Evolutionary conservation across 1,284 basidiomycete species (phyloP).

Genomic region (Rhizoctonia solani): DNA sequence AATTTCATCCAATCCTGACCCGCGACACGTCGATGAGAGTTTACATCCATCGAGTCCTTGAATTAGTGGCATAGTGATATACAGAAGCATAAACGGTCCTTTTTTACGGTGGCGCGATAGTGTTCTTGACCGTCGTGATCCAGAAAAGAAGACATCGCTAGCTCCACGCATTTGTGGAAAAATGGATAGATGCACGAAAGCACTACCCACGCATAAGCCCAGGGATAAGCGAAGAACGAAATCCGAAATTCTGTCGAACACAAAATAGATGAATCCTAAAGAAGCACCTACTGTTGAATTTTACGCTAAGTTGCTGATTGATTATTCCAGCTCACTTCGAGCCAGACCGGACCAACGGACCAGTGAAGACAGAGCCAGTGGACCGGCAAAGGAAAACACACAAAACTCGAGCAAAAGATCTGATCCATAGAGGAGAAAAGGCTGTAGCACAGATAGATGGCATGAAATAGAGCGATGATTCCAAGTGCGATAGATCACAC

Average conservation of each 20-base stretch:
- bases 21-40: conserved; percentile 6
- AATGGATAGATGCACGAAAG: neutral
- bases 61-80: neutral
- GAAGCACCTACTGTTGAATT: neutral
- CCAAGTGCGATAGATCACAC: neutral
- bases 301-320: neutral
- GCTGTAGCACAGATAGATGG: neutral
- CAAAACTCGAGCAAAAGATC: no score
- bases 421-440: no score
- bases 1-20: no score
- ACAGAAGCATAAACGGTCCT: neutral
- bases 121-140: neutral
- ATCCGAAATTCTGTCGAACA: no score
- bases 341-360: neutral
- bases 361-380: no score
- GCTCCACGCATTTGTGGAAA: neutral
- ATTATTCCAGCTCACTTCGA: neutral
- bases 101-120: neutral
- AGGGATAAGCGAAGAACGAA: no score
- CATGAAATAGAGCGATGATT: neutral
- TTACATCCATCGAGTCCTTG: neutral
- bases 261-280: no score
- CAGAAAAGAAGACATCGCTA: neutral
- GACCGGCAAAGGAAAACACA: no score
- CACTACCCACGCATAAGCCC: no score